These are phyloP conservation scores for Rhizopus sp. DNA, from an alignment of 371 early-diverging fungal species.

Conservation along the genomic window DNA sequence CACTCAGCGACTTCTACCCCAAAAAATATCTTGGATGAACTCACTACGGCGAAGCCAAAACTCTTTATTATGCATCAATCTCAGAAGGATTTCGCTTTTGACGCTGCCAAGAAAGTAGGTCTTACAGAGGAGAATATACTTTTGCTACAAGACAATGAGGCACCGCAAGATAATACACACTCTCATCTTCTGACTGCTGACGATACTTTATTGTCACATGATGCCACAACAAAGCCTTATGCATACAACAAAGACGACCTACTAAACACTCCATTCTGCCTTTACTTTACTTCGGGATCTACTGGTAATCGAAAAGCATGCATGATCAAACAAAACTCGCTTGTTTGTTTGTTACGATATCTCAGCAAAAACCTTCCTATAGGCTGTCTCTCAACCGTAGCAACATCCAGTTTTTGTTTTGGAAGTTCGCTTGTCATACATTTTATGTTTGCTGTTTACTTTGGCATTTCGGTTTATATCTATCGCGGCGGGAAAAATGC, in stretches of 20 bases:
- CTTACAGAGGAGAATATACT: background rate
- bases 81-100: background rate
- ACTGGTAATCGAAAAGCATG: conserved; percentile 32
- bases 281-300: conserved; percentile 39
- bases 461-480: conserved; percentile 5
- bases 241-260: background rate
- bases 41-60: background rate
- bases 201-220: background rate
- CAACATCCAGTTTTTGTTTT: too few relatives aligned
- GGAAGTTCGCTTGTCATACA: too few relatives aligned
- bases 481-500: too few relatives aligned
- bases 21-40: conserved; percentile 13
- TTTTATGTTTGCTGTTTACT: background rate
- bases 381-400: too few relatives aligned
- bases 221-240: background rate
- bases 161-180: background rate
- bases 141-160: background rate
- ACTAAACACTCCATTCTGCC: conserved; percentile 5
- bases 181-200: background rate
- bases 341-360: background rate
- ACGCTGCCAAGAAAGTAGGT: background rate
- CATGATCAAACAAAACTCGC: conserved; percentile 4
- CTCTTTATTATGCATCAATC: background rate
- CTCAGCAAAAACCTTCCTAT: too few relatives aligned
- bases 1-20: background rate